These are phyloP conservation scores for Ustilago tritici DNA, from an alignment of 1,284 basidiomycete genomes.

Conservation along the genomic window DNA sequence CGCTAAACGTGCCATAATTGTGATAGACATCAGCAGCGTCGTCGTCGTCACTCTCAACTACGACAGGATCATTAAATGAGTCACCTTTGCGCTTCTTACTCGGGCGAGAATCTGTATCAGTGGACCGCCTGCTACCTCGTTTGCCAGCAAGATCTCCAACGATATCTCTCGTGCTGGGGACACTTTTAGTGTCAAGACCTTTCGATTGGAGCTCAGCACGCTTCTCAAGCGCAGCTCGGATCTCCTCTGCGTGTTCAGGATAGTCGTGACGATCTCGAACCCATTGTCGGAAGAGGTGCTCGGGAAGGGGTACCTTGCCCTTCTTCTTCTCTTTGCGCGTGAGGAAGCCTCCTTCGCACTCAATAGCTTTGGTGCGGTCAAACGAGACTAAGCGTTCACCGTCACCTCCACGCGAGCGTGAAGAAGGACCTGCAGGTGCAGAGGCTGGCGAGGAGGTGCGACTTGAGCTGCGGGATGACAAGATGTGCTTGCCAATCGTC, in stretches of 20 bases:
- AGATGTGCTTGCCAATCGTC: conserved; percentile 23
- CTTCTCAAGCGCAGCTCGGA: conserved; percentile 21
- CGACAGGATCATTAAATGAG: conserved; percentile 12
- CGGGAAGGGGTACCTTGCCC: conserved; percentile 33
- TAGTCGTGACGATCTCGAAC: conserved; percentile 18
- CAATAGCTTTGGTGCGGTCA: conserved; percentile 25
- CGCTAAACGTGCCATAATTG: conserved; percentile 11
- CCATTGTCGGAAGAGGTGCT: conserved; percentile 33
- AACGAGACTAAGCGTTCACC: conserved; percentile 17
- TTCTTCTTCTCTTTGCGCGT: conserved; percentile 35
- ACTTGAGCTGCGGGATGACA: conserved; percentile 15
- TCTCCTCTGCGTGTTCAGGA: conserved; percentile 26
- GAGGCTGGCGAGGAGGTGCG: conserved; percentile 17
- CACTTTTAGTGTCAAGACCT: conserved; percentile 7
- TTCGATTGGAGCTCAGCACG: conserved; percentile 21
- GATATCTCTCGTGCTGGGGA: conserved; percentile 18
- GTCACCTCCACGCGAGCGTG: background rate
- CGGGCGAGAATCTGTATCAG: conserved; percentile 1
- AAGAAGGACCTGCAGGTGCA: background rate
- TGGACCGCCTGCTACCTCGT: background rate
- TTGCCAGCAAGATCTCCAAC: conserved; percentile 3
- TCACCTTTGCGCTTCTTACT: conserved; percentile 19
- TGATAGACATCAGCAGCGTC: background rate
- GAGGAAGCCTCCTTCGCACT: conserved; percentile 23
- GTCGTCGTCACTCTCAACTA: conserved; percentile 15